A percentile compares a stretch with the other conserved stretches of the same genome.
These are phyloP conservation scores for Diutina sp. DNA, from an alignment of 1,139 yeast species.

Conservation along the genomic window DNA sequence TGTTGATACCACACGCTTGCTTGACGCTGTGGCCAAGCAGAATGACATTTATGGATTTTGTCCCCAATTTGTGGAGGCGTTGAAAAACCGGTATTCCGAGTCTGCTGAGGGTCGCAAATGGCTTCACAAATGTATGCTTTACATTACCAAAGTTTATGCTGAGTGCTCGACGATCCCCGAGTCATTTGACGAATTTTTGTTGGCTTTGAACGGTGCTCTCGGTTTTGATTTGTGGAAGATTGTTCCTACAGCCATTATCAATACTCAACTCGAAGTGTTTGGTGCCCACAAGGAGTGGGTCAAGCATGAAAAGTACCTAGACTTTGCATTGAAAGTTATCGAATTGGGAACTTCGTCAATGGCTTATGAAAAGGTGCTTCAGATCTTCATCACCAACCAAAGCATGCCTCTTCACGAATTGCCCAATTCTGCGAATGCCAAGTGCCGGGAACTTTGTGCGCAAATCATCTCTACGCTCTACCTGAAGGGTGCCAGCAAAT, in stretches of 20 bases:
- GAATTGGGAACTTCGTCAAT: conserved; percentile 27
- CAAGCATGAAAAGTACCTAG: conserved; percentile 18
- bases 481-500: conserved; percentile 29
- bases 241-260: conserved; percentile 36
- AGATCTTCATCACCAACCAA: conserved; percentile 46
- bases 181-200: not conserved
- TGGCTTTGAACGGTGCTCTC: not conserved
- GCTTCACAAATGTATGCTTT: conserved; percentile 40
- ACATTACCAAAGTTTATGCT: conserved; percentile 52
- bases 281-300: conserved; percentile 38
- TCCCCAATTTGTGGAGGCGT: conserved; percentile 14
- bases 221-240: not conserved
- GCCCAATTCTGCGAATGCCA: conserved; percentile 11
- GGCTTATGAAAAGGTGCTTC: conserved; percentile 40
- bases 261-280: conserved; percentile 59
- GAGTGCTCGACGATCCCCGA: conserved; percentile 20
- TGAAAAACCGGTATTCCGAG: conserved; percentile 4
- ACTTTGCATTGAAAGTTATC: conserved; percentile 26
- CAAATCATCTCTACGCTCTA: conserved; percentile 33
- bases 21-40: not conserved
- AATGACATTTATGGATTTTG: conserved; percentile 9
- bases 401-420: conserved; percentile 14
- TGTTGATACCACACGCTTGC: not conserved
- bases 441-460: conserved; percentile 27
- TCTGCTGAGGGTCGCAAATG: conserved; percentile 11